Base-by-base conservation (phyloP, 306 rosid genomes). In the Ammopiptanthus mongolicus region DNA sequence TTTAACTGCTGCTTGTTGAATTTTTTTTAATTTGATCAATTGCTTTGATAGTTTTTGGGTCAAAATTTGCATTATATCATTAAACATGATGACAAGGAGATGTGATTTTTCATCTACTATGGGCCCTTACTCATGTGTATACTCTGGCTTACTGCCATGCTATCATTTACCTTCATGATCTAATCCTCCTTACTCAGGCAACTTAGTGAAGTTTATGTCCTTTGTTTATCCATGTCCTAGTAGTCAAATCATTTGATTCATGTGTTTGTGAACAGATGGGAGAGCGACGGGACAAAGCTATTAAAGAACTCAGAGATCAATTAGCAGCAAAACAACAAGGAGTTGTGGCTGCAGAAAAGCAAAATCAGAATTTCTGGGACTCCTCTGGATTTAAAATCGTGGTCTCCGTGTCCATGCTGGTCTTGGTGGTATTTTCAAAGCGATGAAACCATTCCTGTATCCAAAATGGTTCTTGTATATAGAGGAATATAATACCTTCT, bases 351-450 rank as follows among this genome's bases (percentile, higher is more conserved):
- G 71, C 81, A 1, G 91, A 87, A 67, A 91, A 78, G 56, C 97
- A 84, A 31, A 84, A 84, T 17, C 79, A 64, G 25, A 92, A 86
- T 58, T 85, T 96, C 83, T 96, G 98, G 99, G 99, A 92, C 79
- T 76, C 76, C 48, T 83, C 92, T 7, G 96, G 98, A 18, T 96
- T 96, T 87, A 96, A 96, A 85, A 37, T 92, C 0, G 87, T 84
- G 22, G 88, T 78, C 59, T 96, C 99, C 34, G 69, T 92, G 97
- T 96, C 99, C 15, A 96, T 96, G 99, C 73, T 92, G 78, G 46
- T 90, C 44, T 79, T 96, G 83, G 93, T 92, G 29, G 92, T 84
- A 33, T 88, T 92, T 74, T 92, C 99, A 23, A 96, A 91, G 86
- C 87, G 96, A 71, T 92, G 89, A 91, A 86, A 56, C 39, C 69